A percentile compares a stretch with the other conserved stretches of the same genome.
Evolutionary conservation across 2,329 filamentous ascomycete genomes (phyloP).

Genomic region (Neoscytalidium dimidiatum): DNA sequence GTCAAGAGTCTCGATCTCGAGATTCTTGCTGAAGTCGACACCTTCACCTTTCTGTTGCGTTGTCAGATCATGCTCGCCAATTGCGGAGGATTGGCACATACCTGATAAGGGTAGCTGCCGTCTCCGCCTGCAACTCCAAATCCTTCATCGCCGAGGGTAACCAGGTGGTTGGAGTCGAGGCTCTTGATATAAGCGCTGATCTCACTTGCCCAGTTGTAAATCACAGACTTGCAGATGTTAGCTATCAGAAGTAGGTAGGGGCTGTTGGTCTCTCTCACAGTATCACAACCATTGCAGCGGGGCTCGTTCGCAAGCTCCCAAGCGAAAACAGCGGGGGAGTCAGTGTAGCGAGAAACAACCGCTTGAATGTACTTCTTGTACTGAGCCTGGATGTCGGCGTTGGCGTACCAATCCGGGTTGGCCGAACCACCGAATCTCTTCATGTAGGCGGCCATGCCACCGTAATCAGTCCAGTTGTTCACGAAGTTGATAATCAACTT

Average conservation of each 20-base stretch:
- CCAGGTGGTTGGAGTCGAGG: slow-evolving; percentile 62
- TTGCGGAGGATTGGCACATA: not conserved
- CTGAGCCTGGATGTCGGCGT: slow-evolving; percentile 47
- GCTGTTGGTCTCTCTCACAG: slow-evolving; percentile 27
- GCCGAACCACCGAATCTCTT: slow-evolving; percentile 54
- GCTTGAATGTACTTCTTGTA: slow-evolving; percentile 64
- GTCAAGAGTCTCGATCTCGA: slow-evolving; percentile 56
- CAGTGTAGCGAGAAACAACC: slow-evolving; percentile 61
- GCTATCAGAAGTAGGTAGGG: not conserved
- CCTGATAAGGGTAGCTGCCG: slow-evolving; percentile 53
- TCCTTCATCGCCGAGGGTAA: slow-evolving; percentile 66
- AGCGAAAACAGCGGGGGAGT: slow-evolving; percentile 62
- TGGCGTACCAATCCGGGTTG: slow-evolving; percentile 60
- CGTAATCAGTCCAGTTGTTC: slow-evolving; percentile 71
- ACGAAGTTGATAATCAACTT: slow-evolving; percentile 65
- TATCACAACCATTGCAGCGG: slow-evolving; percentile 61
- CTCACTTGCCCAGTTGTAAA: slow-evolving; percentile 61
- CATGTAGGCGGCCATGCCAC: slow-evolving; percentile 63
- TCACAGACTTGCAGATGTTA: slow-evolving; percentile 40
- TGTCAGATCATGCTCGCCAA: not conserved
- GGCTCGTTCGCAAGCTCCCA: slow-evolving; percentile 72
- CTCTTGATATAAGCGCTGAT: slow-evolving; percentile 65
- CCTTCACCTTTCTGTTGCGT: slow-evolving; percentile 47
- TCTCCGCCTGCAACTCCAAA: slow-evolving; percentile 49
- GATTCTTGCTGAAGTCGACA: slow-evolving; percentile 53